Evolutionary conservation across 345 rosid genomes (phyloP), one percentile per base, ranked within the genome.

Genomic region (Euphorbia peplus): DNA sequence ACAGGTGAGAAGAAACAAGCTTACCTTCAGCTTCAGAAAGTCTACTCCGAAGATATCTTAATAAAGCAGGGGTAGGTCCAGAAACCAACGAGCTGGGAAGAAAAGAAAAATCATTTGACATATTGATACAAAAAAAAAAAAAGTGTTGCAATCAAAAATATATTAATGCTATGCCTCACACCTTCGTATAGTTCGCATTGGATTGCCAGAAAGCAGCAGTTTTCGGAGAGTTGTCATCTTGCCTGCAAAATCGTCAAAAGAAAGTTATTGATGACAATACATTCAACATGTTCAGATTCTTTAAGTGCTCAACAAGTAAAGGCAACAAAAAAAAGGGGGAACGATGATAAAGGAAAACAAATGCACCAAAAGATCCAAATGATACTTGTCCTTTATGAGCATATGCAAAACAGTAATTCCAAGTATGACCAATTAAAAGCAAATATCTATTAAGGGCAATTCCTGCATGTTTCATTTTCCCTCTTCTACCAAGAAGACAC

Each of bases 151-250:
- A 41, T 60, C 52, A 59, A 29, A 30, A 6, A 30, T 68, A 72
- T 44, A 72, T 19, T 28, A 75, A 63, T 9, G 13, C 37, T 53
- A 76, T 56, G 70, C 63, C 54, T 15, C 75, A 21, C 64, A 93
- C 97, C 96, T 93, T 83, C 97, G 71, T 68, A 93, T 84, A 76
- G 96, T 85, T 76, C 96, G 85, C 74, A 93, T 68, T 70, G 96
- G 97, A 74, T 93, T 93, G 44, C 98, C 98, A 63, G 77, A 60
- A 50, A 91, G 95, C 75, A 82, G 80, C 70, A 93, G 86, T 80
- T 86, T 93, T 71, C 90, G 78, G 46, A 91, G 79, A 69, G 90
- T 83, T 55, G 86, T 88, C 92, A 93, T 93, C 67, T 89, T 89
- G 67, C 98, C 96, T 93, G 50, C 60, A 77, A 16, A 67, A 60